A percentile compares a stretch with the other conserved stretches of the same genome.
phyloP scores from a whole-genome alignment of 2,329 filamentous ascomycete species.

The Fusarium bactridioides region DNA sequence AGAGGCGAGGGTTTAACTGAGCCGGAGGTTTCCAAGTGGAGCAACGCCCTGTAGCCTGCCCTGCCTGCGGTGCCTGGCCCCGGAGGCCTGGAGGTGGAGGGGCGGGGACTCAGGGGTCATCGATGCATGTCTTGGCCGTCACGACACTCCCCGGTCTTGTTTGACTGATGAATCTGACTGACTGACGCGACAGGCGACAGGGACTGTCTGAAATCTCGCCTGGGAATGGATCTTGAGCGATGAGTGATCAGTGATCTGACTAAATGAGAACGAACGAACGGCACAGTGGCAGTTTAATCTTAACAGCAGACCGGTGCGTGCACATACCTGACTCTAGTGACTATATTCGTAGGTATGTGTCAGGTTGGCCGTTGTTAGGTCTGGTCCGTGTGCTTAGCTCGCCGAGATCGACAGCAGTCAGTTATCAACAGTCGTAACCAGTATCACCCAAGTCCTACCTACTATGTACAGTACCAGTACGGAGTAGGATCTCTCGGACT shows the following conservation, averaged over 20 bases:
- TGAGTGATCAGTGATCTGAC: constrained; percentile 15
- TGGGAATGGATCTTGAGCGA: constrained; percentile 14
- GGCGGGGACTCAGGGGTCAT: constrained; percentile 29
- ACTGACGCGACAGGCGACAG: constrained; percentile 2
- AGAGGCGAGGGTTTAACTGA: constrained; percentile 32
- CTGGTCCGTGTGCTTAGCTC: constrained; percentile 11
- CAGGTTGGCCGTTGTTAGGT: constrained; percentile 27
- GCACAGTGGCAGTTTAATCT: background rate
- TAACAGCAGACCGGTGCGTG: background rate
- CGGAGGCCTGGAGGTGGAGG: constrained; percentile 11
- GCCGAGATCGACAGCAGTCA: constrained; percentile 1
- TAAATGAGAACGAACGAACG: constrained; percentile 1
- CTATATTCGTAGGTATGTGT: constrained; percentile 2
- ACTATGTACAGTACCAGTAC: background rate
- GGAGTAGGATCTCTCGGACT: background rate
- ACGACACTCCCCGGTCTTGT: constrained; percentile 18
- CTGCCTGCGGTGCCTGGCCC: background rate
- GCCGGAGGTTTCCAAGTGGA: constrained; percentile 34
- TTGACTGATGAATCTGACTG: constrained; percentile 1
- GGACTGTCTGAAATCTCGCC: constrained; percentile 1
- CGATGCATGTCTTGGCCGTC: constrained; percentile 33
- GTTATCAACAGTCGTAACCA: background rate
- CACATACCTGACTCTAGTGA: background rate
- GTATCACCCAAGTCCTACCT: background rate
- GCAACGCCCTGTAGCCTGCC: background rate